phyloP scores from a whole-genome alignment of 1,139 yeast genomes.

The Chernovozyma sophiae-reginae region DNA sequence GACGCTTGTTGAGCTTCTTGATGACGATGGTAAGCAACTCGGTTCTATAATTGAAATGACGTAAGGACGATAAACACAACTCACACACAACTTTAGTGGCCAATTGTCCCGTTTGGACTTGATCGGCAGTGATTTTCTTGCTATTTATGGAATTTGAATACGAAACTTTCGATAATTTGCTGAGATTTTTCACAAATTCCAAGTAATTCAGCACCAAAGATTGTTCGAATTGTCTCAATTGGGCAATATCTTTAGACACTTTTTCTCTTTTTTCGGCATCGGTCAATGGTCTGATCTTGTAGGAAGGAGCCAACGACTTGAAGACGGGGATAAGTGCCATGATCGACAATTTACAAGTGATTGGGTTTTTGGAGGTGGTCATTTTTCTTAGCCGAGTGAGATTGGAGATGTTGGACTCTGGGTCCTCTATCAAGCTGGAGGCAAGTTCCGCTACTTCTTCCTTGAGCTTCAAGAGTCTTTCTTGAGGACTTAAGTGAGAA shows the following conservation, averaged over 20 bases:
- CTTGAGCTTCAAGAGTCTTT: slow-evolving; percentile 56
- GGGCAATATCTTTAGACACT: slow-evolving; percentile 77
- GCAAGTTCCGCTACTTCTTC: slow-evolving; percentile 85
- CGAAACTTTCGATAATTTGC: slow-evolving; percentile 36
- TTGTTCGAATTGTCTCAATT: slow-evolving; percentile 77
- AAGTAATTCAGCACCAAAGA: slow-evolving; percentile 65
- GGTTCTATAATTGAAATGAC: slow-evolving; percentile 75
- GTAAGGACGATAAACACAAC: slow-evolving; percentile 54
- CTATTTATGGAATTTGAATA: slow-evolving; percentile 38
- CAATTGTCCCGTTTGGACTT: slow-evolving; percentile 49
- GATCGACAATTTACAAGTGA: slow-evolving; percentile 69
- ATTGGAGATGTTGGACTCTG: slow-evolving; percentile 74
- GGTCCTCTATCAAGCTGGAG: slow-evolving; percentile 75
- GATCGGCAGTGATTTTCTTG: slow-evolving; percentile 32
- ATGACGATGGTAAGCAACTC: slow-evolving; percentile 67
- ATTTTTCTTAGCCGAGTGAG: slow-evolving; percentile 69
- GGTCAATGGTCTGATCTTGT: slow-evolving; percentile 75
- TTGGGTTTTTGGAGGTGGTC: slow-evolving; percentile 63
- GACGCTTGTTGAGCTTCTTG: slow-evolving; percentile 60
- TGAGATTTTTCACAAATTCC: slow-evolving; percentile 58
- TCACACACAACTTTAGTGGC: slow-evolving; percentile 81
- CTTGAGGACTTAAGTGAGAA: slow-evolving; percentile 51
- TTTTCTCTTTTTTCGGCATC: slow-evolving; percentile 79
- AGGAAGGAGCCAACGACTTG: slow-evolving; percentile 83
- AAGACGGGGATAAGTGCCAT: slow-evolving; percentile 81